These are phyloP conservation scores for Xylaria palmicola DNA, from an alignment of 495 filamentous ascomycete genomes.

Conservation along the genomic window DNA sequence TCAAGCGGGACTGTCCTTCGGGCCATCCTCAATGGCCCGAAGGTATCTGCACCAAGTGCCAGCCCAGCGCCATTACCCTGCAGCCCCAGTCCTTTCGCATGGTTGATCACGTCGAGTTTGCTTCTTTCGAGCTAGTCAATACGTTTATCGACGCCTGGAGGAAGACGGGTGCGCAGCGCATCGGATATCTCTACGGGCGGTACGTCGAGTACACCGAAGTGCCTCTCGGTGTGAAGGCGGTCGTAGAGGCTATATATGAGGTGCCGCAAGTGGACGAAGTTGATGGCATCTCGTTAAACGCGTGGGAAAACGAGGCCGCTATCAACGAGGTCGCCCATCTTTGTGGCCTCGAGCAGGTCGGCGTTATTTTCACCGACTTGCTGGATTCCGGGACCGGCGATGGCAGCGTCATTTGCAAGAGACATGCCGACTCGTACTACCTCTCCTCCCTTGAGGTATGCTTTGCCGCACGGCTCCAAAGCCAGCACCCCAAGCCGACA, in stretches of 20 bases:
- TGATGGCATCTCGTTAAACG: conserved; percentile 84
- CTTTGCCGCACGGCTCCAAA: conserved; percentile 85
- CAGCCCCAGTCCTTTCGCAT: conserved; percentile 94
- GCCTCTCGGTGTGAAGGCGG: conserved; percentile 89
- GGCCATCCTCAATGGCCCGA: conserved; percentile 93
- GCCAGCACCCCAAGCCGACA: conserved; percentile 80
- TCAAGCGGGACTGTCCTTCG: conserved; percentile 83
- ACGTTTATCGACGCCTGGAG: conserved; percentile 90
- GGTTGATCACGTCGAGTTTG: conserved; percentile 98
- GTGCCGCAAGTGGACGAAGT: conserved; percentile 86
- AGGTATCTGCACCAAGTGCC: conserved; percentile 98
- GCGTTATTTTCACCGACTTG: conserved; percentile 94
- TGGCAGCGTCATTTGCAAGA: conserved; percentile 87
- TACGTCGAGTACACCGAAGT: conserved; percentile 92
- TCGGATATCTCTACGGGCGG: conserved; percentile 89
- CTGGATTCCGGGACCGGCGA: conserved; percentile 77
- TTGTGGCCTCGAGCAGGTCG: conserved; percentile 87
- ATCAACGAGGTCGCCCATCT: conserved; percentile 76
- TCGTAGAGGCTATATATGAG: conserved; percentile 98
- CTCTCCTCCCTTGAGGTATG: conserved; percentile 89
- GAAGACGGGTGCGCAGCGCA: conserved; percentile 69
- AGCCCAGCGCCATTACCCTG: conserved; percentile 94
- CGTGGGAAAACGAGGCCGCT: conserved; percentile 85
- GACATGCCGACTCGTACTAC: conserved; percentile 93
- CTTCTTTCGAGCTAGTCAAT: conserved; percentile 77